Conservation (phyloP, 1,284 basidiomycete genomes). For the Microbotryum saponariae region DNA sequence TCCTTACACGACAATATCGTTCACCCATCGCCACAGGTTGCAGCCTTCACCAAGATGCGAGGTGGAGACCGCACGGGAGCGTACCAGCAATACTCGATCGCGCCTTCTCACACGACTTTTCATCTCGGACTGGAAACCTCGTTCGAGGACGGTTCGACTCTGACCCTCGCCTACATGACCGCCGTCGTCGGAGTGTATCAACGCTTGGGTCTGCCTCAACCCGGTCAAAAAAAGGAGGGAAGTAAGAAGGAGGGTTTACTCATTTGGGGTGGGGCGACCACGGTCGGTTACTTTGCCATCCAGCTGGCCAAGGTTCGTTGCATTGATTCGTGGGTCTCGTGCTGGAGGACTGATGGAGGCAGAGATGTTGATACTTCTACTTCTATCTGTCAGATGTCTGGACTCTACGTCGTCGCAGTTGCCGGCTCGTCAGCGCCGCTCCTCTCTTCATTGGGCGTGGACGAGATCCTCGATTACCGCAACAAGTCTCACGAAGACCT, state of each 20-base stretch:
- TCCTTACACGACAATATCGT: neutral
- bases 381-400: constrained; percentile 19
- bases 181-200: constrained; percentile 40
- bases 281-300: constrained; percentile 40
- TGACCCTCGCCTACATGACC: constrained; percentile 41
- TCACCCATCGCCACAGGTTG: constrained; percentile 8
- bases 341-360: neutral
- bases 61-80: constrained; percentile 30
- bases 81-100: constrained; percentile 33
- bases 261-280: constrained; percentile 40
- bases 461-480: constrained; percentile 39
- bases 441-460: constrained; percentile 33
- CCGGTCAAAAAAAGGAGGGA: constrained; percentile 5
- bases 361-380: neutral
- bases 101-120: constrained; percentile 34
- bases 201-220: constrained; percentile 32
- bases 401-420: constrained; percentile 39
- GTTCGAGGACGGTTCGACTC: constrained; percentile 40
- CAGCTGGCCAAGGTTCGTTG: constrained; percentile 38
- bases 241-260: constrained; percentile 31
- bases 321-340: neutral
- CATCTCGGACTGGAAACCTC: constrained; percentile 30
- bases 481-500: constrained; percentile 26
- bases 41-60: constrained; percentile 37
- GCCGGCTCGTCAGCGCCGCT: constrained; percentile 33